These are phyloP conservation scores for Polytrichum commune DNA, from an alignment of 225 moss, liverwort and hornwort genomes.

Conservation along the genomic window DNA sequence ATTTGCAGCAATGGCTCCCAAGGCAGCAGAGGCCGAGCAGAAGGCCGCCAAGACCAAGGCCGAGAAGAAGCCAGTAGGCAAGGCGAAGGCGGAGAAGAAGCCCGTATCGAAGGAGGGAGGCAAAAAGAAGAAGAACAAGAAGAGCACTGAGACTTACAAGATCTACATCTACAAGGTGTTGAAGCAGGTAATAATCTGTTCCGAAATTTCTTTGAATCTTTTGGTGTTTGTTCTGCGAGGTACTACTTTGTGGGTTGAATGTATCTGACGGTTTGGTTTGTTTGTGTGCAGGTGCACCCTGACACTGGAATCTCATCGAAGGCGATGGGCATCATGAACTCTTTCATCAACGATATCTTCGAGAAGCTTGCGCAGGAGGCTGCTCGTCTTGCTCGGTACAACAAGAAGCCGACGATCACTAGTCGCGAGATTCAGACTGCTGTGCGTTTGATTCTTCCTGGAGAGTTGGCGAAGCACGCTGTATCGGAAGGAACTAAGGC, in stretches of 20 bases:
- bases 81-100: slow-evolving; percentile 30
- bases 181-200: background rate
- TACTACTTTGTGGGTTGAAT: background rate
- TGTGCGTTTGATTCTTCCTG: slow-evolving; percentile 19
- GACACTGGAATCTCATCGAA: slow-evolving; percentile 32
- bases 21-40: slow-evolving; percentile 20
- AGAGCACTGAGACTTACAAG: slow-evolving; percentile 27
- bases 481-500: slow-evolving; percentile 29
- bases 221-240: background rate
- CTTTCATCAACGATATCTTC: slow-evolving; percentile 31
- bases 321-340: slow-evolving; percentile 37
- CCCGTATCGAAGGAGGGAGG: slow-evolving; percentile 17
- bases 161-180: slow-evolving; percentile 20
- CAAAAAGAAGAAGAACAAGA: slow-evolving; percentile 27
- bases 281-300: slow-evolving; percentile 16
- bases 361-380: slow-evolving; percentile 34
- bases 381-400: slow-evolving; percentile 21
- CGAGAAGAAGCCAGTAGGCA: slow-evolving; percentile 36
- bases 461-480: slow-evolving; percentile 28
- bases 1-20: slow-evolving; percentile 10
- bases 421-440: slow-evolving; percentile 33
- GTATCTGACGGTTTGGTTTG: background rate
- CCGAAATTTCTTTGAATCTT: background rate
- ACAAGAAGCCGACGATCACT: slow-evolving; percentile 31
- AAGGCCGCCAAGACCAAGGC: slow-evolving; percentile 27